These are phyloP conservation scores for Ophiocordyceps robertsii DNA, from an alignment of 2,329 filamentous ascomycete species.

Conservation along the genomic window DNA sequence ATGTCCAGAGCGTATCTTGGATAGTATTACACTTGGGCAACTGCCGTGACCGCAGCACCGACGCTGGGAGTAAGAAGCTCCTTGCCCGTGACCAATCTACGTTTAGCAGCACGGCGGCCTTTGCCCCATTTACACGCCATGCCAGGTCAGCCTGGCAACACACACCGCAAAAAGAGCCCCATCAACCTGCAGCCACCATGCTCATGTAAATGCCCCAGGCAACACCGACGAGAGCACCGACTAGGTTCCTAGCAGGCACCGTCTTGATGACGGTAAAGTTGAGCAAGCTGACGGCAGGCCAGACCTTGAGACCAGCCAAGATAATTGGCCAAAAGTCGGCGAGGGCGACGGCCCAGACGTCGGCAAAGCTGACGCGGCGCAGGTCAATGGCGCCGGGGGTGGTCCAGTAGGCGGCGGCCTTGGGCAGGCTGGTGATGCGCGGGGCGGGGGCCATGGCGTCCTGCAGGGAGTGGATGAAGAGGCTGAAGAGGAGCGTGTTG, in stretches of 20 bases:
- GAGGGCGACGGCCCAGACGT: constrained; percentile 28
- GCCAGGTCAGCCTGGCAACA: background rate
- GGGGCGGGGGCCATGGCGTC: constrained; percentile 30
- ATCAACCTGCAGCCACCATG: constrained; percentile 32
- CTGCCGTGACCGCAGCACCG: too few species aligned
- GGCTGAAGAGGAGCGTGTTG: constrained; percentile 53
- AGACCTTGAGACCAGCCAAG: constrained; percentile 53
- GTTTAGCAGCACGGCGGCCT: too few species aligned
- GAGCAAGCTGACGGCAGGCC: constrained; percentile 55
- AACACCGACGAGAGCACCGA: constrained; percentile 60
- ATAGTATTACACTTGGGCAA: too few species aligned
- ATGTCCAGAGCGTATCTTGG: too few species aligned
- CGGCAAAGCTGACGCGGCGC: constrained; percentile 27
- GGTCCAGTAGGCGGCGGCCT: constrained; percentile 20
- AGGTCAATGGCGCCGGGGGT: constrained; percentile 29
- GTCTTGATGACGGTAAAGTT: constrained; percentile 58
- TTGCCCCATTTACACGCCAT: background rate
- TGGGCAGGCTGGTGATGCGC: constrained; percentile 20
- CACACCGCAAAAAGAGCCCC: background rate
- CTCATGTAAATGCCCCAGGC: constrained; percentile 67
- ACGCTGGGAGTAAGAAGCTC: too few species aligned
- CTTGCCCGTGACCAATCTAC: too few species aligned
- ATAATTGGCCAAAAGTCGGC: constrained; percentile 52
- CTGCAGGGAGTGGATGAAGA: constrained; percentile 44
- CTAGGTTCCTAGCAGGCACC: constrained; percentile 55